Evolutionary conservation across 1,284 basidiomycete species (phyloP), one percentile per base, ranked within the genome.

Genomic region (Sporisorium scitamineum): DNA sequence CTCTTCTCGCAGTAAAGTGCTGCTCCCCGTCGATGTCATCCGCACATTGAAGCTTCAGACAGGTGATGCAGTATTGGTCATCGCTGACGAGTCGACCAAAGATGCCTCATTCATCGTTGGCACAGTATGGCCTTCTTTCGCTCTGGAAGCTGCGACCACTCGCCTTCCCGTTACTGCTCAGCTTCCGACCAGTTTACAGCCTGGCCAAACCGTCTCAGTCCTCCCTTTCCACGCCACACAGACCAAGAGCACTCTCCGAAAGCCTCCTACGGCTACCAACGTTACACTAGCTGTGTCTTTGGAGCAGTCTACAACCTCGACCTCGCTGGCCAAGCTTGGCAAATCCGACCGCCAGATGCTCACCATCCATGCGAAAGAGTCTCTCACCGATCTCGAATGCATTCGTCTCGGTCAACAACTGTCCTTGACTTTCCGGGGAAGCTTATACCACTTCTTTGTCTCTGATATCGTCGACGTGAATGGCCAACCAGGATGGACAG

Each of bases 401-500:
- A 10, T 57, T 34, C 54, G 52, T 42, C 51, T 50, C 3, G 60
- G 56, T 22, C 62, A 65, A 29, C 45, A 31, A 18, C 13, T 68
- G 14, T 52, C 63, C 11, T 22, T 75, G 42, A 48, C 48, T 20
- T 67, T 70, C 9, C 78, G 68, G 26, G 72, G 70, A 20, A 24
- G 26, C 2, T 41, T 68, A 8, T 59, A 39, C 24, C 24, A 54
- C 41, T 39, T 54, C 22, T 16, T 0, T 18, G 27, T 61, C 22
- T 27, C 53, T 2, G 27, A 2, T 22, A 0, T 73, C 93, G 93
- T 93, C 42, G 91, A 92, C 79, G 86, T 92, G 22, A 92, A 91
- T 92, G 83, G 87, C 88, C 5, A 75, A 94, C 58, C 88, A 91
- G 70, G 87, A 93, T 31, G 82, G 85, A n/a, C 24, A 8, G 18